Evolutionary conservation across 345 rosid genomes (phyloP).

Genomic region (Dimocarpus longan): DNA sequence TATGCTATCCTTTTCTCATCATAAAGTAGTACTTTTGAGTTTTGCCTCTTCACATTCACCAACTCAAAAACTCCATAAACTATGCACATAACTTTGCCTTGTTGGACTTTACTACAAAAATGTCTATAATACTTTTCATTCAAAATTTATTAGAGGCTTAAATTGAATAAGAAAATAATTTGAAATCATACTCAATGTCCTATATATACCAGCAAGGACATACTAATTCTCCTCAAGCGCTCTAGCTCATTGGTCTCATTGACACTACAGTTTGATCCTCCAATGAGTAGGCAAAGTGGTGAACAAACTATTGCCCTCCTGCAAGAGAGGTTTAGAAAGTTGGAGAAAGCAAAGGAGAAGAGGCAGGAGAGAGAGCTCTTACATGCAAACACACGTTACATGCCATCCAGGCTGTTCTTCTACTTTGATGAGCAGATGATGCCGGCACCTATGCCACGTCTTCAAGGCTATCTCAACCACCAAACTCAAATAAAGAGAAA

Average conservation of each 20-base stretch:
- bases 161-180: neutral
- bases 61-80: slow-evolving; percentile 3
- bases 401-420: slow-evolving; percentile 26
- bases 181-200: slow-evolving; percentile 14
- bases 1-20: slow-evolving; percentile 19
- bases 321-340: slow-evolving; percentile 50
- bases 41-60: slow-evolving; percentile 21
- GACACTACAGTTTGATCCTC: neutral
- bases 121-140: slow-evolving; percentile 26
- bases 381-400: slow-evolving; percentile 13
- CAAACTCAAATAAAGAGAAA: slow-evolving; percentile 22
- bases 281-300: slow-evolving; percentile 38
- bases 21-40: slow-evolving; percentile 4
- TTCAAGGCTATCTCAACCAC: slow-evolving; percentile 14
- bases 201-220: slow-evolving; percentile 24
- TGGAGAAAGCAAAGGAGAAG: slow-evolving; percentile 48
- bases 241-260: neutral
- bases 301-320: slow-evolving; percentile 33
- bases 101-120: slow-evolving; percentile 32
- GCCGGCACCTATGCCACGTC: slow-evolving; percentile 27
- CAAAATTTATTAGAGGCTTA: slow-evolving; percentile 6
- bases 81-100: slow-evolving; percentile 24
- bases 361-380: slow-evolving; percentile 40
- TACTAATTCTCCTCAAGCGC: neutral
- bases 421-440: slow-evolving; percentile 25